A percentile compares a stretch with the other conserved stretches of the same genome.
Evolutionary conservation across 768 basidiomycete species (phyloP).

Genomic region (Macrolepiota dolichaula): DNA sequence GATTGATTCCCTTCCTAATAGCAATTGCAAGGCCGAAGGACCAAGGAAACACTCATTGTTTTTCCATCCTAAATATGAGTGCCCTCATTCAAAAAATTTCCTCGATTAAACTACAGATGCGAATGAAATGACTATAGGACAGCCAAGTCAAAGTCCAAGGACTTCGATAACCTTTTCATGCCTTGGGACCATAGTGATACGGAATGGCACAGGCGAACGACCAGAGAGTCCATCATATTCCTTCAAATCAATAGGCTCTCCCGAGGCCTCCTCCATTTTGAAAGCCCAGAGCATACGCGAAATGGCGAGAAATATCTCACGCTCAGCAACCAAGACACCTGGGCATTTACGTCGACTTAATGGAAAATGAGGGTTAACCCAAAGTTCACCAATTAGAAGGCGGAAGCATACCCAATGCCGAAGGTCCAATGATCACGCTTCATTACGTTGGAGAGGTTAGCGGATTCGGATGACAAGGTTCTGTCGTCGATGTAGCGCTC

Average conservation of each 20-base stretch:
- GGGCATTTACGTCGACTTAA: slow-evolving; percentile 37
- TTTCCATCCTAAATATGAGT: no score
- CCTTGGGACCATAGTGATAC: slow-evolving; percentile 26
- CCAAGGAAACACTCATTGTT: no score
- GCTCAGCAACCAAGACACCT: slow-evolving; percentile 40
- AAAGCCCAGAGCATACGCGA: slow-evolving; percentile 48
- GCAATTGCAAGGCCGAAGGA: no score
- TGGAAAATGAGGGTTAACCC: not conserved
- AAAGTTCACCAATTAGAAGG: not conserved
- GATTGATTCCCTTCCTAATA: no score
- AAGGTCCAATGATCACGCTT: slow-evolving; percentile 52
- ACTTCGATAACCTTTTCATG: not conserved
- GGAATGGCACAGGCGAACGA: slow-evolving; percentile 40
- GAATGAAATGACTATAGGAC: no score
- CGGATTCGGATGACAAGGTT: slow-evolving; percentile 36
- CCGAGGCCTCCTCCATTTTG: slow-evolving; percentile 34
- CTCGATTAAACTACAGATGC: no score
- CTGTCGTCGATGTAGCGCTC: slow-evolving; percentile 40
- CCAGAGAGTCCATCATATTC: slow-evolving; percentile 50
- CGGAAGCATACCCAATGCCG: slow-evolving; percentile 39
- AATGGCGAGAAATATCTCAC: slow-evolving; percentile 41
- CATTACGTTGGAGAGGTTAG: slow-evolving; percentile 35
- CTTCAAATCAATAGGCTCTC: slow-evolving; percentile 39
- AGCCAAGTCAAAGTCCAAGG: not conserved
- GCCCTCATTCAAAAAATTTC: no score